Evolutionary conservation across 2,329 filamentous ascomycete species (phyloP), one percentile per base, ranked within the genome.

Genomic region (Penicillium digitatum): DNA sequence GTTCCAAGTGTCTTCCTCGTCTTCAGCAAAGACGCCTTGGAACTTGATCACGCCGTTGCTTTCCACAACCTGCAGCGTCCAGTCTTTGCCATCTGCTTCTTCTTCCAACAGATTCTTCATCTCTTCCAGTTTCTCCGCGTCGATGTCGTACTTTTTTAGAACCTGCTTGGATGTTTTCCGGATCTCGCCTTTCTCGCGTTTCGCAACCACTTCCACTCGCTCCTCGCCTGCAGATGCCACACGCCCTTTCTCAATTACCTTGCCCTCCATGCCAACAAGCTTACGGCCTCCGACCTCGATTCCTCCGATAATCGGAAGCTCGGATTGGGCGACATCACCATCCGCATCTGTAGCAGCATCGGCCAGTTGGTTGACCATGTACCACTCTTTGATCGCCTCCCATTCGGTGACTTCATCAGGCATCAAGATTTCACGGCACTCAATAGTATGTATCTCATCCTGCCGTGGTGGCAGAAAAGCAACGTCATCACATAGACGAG

Each of bases 381-480:
- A 68, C 55, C 70, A 69, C 40, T 63, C 67, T 54, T 66, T 74
- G 46, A 72, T 70, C 14, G 71, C 66, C 40, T 75, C 71, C 76
- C 79, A 83, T 66, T 71, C 77, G 44, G 69, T 70, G 59, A 77
- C 71, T 39, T 83, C 81, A 11, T 84, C 75, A 34, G 84, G 80
- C 2, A 76, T 70, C 22, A 92, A 76, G 48, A 96, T 86, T 52
- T 87, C 84, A 26, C 83, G 82, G 70, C 92, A 96, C 58, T 81
- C 83, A 58, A 96, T 91, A 10, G 83, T 76, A 69, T 95, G 88
- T 6, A 90, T 86, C 55, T 84, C 83, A 52, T 88, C 87, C 58
- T 90, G 87, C 64, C 88, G 85, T 0, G 90, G 89, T 0, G 92
- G 91, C 51, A 88, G 78, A 71, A 96, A 96, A 10, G 90, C 90